These are phyloP conservation scores for Chamaecrista fasciculata DNA, from an alignment of 306 rosid genomes.

Conservation along the genomic window DNA sequence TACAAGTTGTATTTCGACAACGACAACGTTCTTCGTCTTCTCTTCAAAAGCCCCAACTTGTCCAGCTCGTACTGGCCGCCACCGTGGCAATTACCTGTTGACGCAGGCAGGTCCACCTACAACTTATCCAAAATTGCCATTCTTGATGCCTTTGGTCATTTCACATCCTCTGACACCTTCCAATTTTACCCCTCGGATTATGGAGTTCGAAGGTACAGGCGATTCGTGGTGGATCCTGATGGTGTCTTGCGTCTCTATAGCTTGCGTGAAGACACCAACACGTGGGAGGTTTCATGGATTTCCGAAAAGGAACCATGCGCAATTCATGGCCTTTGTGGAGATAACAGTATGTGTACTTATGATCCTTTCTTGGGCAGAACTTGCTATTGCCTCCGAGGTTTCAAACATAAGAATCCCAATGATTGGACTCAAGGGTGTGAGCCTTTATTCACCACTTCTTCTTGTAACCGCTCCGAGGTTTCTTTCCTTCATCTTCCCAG, in stretches of 20 bases:
- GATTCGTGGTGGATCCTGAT: constrained; percentile 35
- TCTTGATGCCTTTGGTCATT: constrained; percentile 23
- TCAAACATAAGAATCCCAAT: constrained; percentile 25
- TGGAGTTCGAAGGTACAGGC: background rate
- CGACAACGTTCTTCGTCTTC: constrained; percentile 38
- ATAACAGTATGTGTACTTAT: constrained; percentile 47
- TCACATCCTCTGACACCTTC: constrained; percentile 36
- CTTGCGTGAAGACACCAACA: constrained; percentile 22
- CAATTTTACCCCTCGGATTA: constrained; percentile 13
- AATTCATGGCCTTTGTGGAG: constrained; percentile 58
- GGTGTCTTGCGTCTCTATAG: constrained; percentile 43
- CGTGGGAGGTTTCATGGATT: constrained; percentile 51
- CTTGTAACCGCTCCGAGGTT: constrained; percentile 25
- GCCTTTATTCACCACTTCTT: constrained; percentile 32
- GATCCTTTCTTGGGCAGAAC: constrained; percentile 37
- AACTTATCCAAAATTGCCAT: constrained; percentile 30
- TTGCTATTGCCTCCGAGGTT: constrained; percentile 53
- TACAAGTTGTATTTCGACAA: constrained; percentile 43
- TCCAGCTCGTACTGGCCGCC: constrained; percentile 43
- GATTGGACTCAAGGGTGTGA: constrained; percentile 57
- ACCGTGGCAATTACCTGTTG: constrained; percentile 3
- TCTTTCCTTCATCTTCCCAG: constrained; percentile 36
- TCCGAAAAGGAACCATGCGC: constrained; percentile 38
- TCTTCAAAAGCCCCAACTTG: constrained; percentile 13
- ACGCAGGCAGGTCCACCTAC: constrained; percentile 31